Base-by-base conservation (phyloP, 192 early-diverging fungal genomes). In the Rhizoclosmatium globosum region DNA sequence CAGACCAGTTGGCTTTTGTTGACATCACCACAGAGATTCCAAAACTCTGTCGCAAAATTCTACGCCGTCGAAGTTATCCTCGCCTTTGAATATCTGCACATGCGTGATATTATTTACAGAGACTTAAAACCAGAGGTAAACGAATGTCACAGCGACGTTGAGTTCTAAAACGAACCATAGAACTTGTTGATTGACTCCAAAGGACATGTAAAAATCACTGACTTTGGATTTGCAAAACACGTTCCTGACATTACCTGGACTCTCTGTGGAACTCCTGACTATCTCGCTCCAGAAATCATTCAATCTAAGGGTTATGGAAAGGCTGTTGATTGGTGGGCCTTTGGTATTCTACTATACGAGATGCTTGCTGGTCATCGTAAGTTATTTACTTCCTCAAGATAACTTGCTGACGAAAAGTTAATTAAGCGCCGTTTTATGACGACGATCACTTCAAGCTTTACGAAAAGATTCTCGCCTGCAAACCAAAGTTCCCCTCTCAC, bases 391-490 rank as follows among this genome's bases (percentile, higher is more conserved):
- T 71, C 69, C 7, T 4, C 4, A 11, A 57, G 4, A 92, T 71
- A 90, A 91, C 66, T 31, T 91, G 92, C 72, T 89, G 87, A 60
- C 90, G 15, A 88, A 91, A 68, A 91, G 89, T 17, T 93, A 93
- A 95, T 61, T 91, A 0, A 60, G 58, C 96, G 64, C 96, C 96
- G 50, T 98, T 98, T 86, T 98, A 93, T 84, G 95, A 98, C 85
- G 95, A 98, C 71, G 95, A 96, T 81, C 95, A 95, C 80, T 92
- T 95, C 83, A 92, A 93, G 69, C 79, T 98, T 66, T 98, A 97
- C 79, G 96, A 96, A 85, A 96, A 96, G 85, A 97, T 98, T 65
- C 84, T 98, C 76, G 88, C 89, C 1, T 94, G 96, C 44, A 91
- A 88, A 46, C 92, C 95, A 53, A 86, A 89, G 78, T 98, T 95